Percentiles rank a stretch among this genome's conserved stretches.
Evolutionary conservation across 2,329 filamentous ascomycete species (phyloP).

Genomic region (Huntiella moniliformis): DNA sequence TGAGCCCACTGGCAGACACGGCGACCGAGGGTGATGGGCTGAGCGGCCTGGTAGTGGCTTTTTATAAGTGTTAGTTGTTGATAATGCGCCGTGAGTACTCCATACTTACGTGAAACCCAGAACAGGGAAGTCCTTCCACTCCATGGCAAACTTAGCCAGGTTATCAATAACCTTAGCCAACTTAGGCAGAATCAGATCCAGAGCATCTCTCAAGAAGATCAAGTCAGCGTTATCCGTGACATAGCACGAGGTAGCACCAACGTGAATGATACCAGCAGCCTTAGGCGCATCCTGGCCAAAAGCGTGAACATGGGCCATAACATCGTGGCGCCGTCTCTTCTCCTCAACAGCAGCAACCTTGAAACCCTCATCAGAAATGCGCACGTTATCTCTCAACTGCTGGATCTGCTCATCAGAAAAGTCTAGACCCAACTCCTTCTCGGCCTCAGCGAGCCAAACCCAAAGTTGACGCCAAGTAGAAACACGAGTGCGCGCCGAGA

Average conservation of each 20-base stretch:
- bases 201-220: constrained; percentile 43
- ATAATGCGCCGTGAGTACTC: no score
- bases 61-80: constrained; percentile 16
- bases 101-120: constrained; percentile 11
- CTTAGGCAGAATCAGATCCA: constrained; percentile 61
- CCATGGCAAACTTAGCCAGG: constrained; percentile 49
- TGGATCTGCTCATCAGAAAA: constrained; percentile 59
- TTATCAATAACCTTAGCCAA: constrained; percentile 63
- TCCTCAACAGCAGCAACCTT: constrained; percentile 58
- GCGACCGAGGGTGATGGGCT: constrained; percentile 37
- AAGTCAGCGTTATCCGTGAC: constrained; percentile 62
- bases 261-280: constrained; percentile 70
- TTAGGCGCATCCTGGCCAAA: constrained; percentile 56
- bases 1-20: constrained; percentile 58
- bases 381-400: constrained; percentile 55
- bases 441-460: constrained; percentile 64
- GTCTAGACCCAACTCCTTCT: constrained; percentile 59
- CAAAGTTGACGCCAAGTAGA: constrained; percentile 73
- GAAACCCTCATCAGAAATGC: constrained; percentile 64
- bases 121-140: constrained; percentile 39
- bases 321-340: constrained; percentile 42
- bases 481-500: constrained; percentile 55
- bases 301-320: constrained; percentile 42
- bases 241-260: constrained; percentile 42
- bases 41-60: constrained; percentile 52